Base-by-base conservation (phyloP, 257 asterid species). In the Coffea eugenioides region DNA sequence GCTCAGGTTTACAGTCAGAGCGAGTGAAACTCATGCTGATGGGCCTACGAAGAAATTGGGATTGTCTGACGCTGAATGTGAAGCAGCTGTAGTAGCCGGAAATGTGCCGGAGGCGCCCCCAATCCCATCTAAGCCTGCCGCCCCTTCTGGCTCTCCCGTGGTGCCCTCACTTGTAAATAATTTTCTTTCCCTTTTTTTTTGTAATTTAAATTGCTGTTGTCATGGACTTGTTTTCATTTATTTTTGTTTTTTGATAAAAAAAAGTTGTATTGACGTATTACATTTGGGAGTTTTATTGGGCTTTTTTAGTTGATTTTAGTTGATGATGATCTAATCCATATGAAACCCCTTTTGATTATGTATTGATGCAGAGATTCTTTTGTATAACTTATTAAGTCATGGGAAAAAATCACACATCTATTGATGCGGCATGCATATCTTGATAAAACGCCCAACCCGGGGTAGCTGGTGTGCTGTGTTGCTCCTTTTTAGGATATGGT, bases 81-180 rank as follows among this genome's bases (percentile, higher is more conserved):
- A 96, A 84, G 98, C 98, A 75, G 94, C 88, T 2, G 97, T 92
- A 36, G 97, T 88, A 59, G 94, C 97, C 1, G 98, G 99, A 75
- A 89, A 87, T 81, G 80, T 87, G 8, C 99, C 97, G 9, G 97
- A 92, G 71, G 96, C 99, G 8, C 99, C 99, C 8, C 98, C 94
- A 0, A 93, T 83, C 45, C 97, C 94, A 45, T 88, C 90, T 7
- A 91, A 81, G 71, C 94, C 96, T 1, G 91, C 86, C 69, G 90
- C 97, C 9, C 99, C 99, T 27, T 83, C 84, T 45, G 97, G 97
- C 72, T 93, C 99, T 27, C 98, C 98, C 5, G 67, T 73, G 2
- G 89, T 85, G 48, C 54, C 89, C 18, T 76, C 94, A 34, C 97
- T 92, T 66, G 99, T 96, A 76, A 87, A 94, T 12, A 64, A 36